Percentiles rank a stretch among this genome's conserved stretches.
These are phyloP conservation scores for Phtheirospermum japonicum DNA, from an alignment of 257 asterid species.

Conservation along the genomic window DNA sequence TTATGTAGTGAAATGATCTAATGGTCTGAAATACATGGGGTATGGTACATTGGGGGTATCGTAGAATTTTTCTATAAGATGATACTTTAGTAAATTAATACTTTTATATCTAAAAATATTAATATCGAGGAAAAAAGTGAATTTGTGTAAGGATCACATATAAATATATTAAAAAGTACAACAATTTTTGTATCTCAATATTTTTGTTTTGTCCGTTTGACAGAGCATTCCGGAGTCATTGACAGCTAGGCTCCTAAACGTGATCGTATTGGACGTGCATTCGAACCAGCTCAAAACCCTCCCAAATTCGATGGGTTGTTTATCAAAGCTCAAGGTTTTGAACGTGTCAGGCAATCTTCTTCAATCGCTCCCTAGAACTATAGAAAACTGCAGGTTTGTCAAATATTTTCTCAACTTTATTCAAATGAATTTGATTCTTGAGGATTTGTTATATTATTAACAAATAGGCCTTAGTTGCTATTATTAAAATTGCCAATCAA, in stretches of 20 bases:
- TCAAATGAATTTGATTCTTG: not conserved
- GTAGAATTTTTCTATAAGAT: too few species aligned
- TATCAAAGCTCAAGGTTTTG: constrained; percentile 68
- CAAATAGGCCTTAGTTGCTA: too few species aligned
- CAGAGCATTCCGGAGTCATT: constrained; percentile 87
- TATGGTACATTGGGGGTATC: too few species aligned
- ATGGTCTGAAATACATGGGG: too few species aligned
- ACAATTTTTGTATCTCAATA: too few species aligned
- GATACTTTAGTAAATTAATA: too few species aligned
- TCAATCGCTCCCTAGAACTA: constrained; percentile 62
- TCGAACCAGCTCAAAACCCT: constrained; percentile 76
- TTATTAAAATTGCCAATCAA: constrained; percentile 3
- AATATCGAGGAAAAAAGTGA: too few species aligned
- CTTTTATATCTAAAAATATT: too few species aligned
- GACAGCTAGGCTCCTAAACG: constrained; percentile 71
- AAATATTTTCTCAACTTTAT: not conserved
- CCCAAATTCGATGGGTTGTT: constrained; percentile 88
- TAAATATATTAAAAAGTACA: too few species aligned
- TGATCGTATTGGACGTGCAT: constrained; percentile 61
- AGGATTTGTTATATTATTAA: too few species aligned
- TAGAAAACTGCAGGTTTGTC: constrained; percentile 77
- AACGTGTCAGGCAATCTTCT: constrained; percentile 78
- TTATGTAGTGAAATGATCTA: too few species aligned
- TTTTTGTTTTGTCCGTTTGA: not conserved
- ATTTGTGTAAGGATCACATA: too few species aligned